Conservation (phyloP, 441 rosid genomes). For the Syzygium syzygioides region DNA sequence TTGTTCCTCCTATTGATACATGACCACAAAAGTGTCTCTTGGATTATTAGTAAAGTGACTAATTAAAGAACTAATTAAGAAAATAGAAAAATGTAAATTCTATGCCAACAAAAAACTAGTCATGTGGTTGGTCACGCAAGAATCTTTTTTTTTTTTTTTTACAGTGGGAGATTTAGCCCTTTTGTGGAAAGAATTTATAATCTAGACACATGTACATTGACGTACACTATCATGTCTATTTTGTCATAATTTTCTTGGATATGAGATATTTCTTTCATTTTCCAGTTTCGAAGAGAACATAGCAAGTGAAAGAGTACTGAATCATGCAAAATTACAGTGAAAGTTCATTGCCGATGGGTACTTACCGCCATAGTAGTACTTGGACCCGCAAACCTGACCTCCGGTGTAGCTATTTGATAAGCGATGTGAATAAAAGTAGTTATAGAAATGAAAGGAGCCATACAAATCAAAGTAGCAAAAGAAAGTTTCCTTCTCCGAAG, state of each 20-base stretch:
- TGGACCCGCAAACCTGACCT: background rate
- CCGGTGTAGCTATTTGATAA: rapidly evolving
- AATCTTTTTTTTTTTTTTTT: background rate
- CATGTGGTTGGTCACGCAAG: background rate
- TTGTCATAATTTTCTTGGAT: background rate
- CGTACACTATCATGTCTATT: background rate
- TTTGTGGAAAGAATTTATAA: background rate
- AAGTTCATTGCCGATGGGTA: background rate
- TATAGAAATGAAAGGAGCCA: rapidly evolving
- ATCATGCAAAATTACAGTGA: background rate
- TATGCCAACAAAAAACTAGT: background rate
- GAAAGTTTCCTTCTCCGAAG: rapidly evolving
- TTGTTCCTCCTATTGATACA: background rate
- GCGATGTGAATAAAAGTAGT: rapidly evolving
- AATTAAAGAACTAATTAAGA: background rate
- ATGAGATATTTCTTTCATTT: background rate
- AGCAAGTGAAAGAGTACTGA: background rate
- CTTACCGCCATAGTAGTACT: rapidly evolving
- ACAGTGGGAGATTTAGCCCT: background rate
- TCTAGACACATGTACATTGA: background rate
- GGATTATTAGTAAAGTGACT: background rate
- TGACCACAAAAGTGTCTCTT: background rate
- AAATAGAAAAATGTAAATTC: background rate
- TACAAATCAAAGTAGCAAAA: background rate
- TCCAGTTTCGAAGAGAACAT: background rate